phyloP scores from a whole-genome alignment of 2,329 filamentous ascomycete species.

The Fusarium euwallaceae region DNA sequence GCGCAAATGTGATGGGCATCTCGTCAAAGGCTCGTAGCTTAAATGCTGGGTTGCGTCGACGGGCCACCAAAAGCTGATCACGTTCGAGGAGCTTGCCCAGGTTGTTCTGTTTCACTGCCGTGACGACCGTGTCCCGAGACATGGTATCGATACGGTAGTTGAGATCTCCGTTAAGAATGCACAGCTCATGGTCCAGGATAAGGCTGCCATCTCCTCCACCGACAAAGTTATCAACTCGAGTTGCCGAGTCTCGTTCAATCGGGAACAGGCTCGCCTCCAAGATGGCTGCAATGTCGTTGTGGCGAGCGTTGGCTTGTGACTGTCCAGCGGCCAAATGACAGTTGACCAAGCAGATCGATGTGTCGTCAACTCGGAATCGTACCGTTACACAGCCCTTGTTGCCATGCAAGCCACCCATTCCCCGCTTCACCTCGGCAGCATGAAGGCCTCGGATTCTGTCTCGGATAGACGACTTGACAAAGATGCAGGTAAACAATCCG shows the following conservation, averaged over 20 bases:
- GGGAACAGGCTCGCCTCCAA: conserved; percentile 85
- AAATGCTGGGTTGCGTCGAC: conserved; percentile 90
- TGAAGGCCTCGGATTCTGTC: conserved; percentile 82
- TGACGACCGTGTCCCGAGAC: conserved; percentile 91
- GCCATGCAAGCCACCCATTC: conserved; percentile 94
- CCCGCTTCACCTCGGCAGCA: conserved; percentile 90
- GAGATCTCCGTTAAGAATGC: conserved; percentile 93
- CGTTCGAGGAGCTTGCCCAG: conserved; percentile 88
- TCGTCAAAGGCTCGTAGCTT: conserved; percentile 92
- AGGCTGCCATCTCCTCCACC: conserved; percentile 95
- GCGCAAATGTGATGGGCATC: conserved; percentile 88
- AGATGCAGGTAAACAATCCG: conserved; percentile 95
- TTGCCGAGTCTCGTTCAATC: conserved; percentile 73
- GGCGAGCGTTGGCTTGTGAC: conserved; percentile 87
- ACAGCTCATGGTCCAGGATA: conserved; percentile 98
- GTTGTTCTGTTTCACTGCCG: conserved; percentile 84
- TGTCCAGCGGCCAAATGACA: conserved; percentile 97
- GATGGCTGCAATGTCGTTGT: conserved; percentile 92
- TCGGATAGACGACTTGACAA: conserved; percentile 85
- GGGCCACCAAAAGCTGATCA: conserved; percentile 91
- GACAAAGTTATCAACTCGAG: conserved; percentile 82
- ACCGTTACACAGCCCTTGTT: conserved; percentile 96
- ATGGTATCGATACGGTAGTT: conserved; percentile 99
- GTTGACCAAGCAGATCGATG: conserved; percentile 95
- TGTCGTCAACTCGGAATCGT: conserved; percentile 94